phyloP scores from a whole-genome alignment of 345 rosid genomes.

The Acer saccharum region DNA sequence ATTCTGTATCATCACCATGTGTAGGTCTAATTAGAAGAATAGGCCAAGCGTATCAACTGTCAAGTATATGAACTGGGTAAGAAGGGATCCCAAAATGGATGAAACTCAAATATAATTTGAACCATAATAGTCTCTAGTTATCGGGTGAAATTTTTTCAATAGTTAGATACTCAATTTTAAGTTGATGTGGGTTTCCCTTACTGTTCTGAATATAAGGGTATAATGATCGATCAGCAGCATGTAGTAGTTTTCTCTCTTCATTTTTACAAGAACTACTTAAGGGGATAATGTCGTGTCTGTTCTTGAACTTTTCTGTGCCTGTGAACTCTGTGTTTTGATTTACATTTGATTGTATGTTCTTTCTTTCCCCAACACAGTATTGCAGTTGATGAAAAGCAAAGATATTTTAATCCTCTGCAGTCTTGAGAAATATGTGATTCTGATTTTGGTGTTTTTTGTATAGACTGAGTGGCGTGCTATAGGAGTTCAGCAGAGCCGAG shows the following conservation, averaged over 20 bases:
- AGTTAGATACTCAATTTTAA: background rate
- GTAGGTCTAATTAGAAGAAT: too few relatives aligned
- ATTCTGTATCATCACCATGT: background rate
- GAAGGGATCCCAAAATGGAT: background rate
- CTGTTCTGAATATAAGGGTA: too few relatives aligned
- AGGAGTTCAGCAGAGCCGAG: slow-evolving; percentile 97
- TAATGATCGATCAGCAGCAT: too few relatives aligned
- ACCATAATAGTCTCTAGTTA: background rate
- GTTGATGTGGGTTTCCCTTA: too few relatives aligned
- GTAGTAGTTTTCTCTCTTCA: background rate
- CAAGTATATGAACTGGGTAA: too few relatives aligned
- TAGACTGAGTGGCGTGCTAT: slow-evolving; percentile 94
- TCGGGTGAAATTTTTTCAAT: too few relatives aligned
- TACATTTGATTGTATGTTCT: background rate
- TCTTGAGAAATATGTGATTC: background rate
- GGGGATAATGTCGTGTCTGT: background rate
- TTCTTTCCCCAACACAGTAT: background rate
- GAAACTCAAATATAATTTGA: too few relatives aligned
- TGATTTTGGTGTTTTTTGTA: slow-evolving; percentile 1
- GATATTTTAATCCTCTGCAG: background rate
- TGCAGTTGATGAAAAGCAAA: background rate
- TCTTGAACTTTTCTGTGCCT: background rate
- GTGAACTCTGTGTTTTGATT: background rate
- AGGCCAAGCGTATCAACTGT: too few relatives aligned
- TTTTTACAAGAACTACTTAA: too few relatives aligned